A percentile compares a stretch with the other conserved stretches of the same genome.
phyloP scores from a whole-genome alignment of 2,329 filamentous ascomycete species.

The Colletotrichum spaethianum region DNA sequence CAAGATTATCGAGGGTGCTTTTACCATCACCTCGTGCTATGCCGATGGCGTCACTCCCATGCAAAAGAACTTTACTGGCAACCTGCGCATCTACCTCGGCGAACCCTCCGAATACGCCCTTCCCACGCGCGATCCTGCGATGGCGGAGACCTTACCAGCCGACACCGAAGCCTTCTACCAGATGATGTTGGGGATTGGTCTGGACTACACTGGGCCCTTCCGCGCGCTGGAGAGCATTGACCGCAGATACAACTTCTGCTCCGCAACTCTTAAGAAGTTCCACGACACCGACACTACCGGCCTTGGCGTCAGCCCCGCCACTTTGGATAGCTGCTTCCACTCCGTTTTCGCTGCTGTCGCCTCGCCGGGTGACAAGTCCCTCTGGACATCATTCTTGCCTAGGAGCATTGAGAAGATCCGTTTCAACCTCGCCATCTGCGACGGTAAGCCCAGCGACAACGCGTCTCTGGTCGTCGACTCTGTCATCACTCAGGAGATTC shows the following conservation, averaged over 20 bases:
- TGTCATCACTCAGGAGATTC: constrained; percentile 48
- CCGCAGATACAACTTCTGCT: constrained; percentile 39
- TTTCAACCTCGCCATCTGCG: constrained; percentile 38
- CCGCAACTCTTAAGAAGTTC: constrained; percentile 40
- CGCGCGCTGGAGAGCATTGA: constrained; percentile 40
- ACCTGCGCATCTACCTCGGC: constrained; percentile 43
- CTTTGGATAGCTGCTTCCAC: constrained; percentile 55
- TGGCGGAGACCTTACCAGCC: constrained; percentile 40
- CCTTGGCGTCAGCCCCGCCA: constrained; percentile 51
- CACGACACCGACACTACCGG: constrained; percentile 45
- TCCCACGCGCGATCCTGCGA: constrained; percentile 37
- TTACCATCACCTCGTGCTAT: constrained; percentile 41
- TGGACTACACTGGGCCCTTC: constrained; percentile 44
- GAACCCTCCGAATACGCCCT: constrained; percentile 41
- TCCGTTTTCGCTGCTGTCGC: constrained; percentile 50
- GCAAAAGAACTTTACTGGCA: constrained; percentile 43
- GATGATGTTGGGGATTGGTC: constrained; percentile 41
- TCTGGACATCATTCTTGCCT: constrained; percentile 52
- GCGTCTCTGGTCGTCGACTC: constrained; percentile 48
- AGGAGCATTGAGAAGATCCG: constrained; percentile 45
- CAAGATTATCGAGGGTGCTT: constrained; percentile 37
- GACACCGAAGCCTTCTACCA: constrained; percentile 44
- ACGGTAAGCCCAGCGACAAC: constrained; percentile 28
- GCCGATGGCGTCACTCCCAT: constrained; percentile 34
- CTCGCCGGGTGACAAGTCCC: constrained; percentile 50